phyloP scores from a whole-genome alignment of 2,329 filamentous ascomycete genomes.

The Trichoderma endophyticum region DNA sequence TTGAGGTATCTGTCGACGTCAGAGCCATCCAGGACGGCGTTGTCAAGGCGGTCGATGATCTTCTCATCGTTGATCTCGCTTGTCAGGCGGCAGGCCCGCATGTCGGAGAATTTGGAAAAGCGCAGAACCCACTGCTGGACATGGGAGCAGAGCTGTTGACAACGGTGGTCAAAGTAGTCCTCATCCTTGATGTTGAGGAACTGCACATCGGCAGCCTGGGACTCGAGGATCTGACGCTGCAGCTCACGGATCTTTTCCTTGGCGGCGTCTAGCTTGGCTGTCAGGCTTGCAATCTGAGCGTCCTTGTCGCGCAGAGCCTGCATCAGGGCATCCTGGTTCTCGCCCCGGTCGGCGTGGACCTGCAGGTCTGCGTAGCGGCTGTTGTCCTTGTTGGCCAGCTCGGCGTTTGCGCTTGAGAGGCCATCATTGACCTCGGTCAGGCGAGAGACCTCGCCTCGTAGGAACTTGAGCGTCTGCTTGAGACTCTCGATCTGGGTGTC shows the following conservation, averaged over 20 bases:
- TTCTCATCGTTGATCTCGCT: slow-evolving; percentile 87
- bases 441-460: slow-evolving; percentile 77
- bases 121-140: slow-evolving; percentile 97
- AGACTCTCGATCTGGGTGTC: slow-evolving; percentile 84
- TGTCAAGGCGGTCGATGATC: slow-evolving; percentile 90
- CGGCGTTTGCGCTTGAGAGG: slow-evolving; percentile 72
- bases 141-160: slow-evolving; percentile 91
- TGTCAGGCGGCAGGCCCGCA: slow-evolving; percentile 78
- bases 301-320: slow-evolving; percentile 77
- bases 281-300: slow-evolving; percentile 74
- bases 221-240: slow-evolving; percentile 53
- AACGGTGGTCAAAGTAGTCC: slow-evolving; percentile 92
- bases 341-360: slow-evolving; percentile 64
- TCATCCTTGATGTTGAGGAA: slow-evolving; percentile 82
- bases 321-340: slow-evolving; percentile 57
- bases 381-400: slow-evolving; percentile 72
- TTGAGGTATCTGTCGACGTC: slow-evolving; percentile 85
- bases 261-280: slow-evolving; percentile 72
- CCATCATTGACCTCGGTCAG: slow-evolving; percentile 80
- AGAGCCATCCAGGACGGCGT: slow-evolving; percentile 87
- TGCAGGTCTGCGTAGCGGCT: slow-evolving; percentile 67
- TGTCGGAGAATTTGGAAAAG: slow-evolving; percentile 97
- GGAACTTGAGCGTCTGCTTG: slow-evolving; percentile 71
- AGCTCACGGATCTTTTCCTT: slow-evolving; percentile 56
- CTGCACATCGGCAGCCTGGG: slow-evolving; percentile 61